phyloP scores from a whole-genome alignment of 345 rosid genomes.

The Eucalyptus leucophloia region DNA sequence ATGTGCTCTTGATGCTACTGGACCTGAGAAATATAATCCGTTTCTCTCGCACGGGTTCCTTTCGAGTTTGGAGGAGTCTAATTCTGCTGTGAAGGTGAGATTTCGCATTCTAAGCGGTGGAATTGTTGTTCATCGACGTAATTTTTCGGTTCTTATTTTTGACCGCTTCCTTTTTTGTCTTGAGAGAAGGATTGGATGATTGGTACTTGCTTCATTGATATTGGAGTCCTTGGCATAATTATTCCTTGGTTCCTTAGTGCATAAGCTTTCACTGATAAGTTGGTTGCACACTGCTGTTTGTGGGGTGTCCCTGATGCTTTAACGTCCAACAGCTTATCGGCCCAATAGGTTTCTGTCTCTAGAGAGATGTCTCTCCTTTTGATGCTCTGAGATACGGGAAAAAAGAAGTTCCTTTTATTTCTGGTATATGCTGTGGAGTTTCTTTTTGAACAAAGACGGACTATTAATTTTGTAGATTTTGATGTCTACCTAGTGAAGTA shows the following conservation, averaged over 20 bases:
- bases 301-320: background rate
- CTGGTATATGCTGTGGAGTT: accelerated
- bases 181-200: background rate
- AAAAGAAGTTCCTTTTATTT: background rate
- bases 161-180: too few species aligned
- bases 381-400: background rate
- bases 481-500: background rate
- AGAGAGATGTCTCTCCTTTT: background rate
- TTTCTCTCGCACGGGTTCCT: constrained; percentile 75
- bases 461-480: background rate
- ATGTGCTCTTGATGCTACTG: constrained; percentile 63
- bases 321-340: background rate
- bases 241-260: background rate
- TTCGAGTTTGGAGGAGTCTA: constrained; percentile 74
- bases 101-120: background rate
- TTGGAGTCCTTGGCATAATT: background rate
- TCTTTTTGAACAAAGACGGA: background rate
- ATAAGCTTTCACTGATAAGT: background rate
- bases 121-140: background rate
- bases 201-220: background rate
- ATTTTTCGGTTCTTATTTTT: background rate
- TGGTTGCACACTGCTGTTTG: background rate
- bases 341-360: background rate
- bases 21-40: constrained; percentile 59
- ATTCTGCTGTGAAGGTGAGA: constrained; percentile 58